Evolutionary conservation across 106 monocot genomes (phyloP).

Genomic region (Dactylorhiza incarnata): DNA sequence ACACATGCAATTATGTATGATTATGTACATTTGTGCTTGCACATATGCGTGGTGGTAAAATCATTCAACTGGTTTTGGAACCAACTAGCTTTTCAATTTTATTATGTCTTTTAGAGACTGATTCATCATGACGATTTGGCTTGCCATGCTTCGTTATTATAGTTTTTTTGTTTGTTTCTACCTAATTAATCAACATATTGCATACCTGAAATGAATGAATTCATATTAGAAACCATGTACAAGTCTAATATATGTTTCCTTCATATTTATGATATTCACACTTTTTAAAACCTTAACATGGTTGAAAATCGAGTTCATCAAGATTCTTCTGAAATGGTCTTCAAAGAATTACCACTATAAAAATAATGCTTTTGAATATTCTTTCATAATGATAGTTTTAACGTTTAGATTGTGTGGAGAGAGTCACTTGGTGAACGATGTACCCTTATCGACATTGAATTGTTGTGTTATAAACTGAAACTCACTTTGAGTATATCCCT

Average conservation of each 20-base stretch:
- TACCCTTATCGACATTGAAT: not conserved
- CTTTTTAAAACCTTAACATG: not conserved
- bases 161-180: not conserved
- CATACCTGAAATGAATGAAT: not conserved
- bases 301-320: not conserved
- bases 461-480: not conserved
- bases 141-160: not conserved
- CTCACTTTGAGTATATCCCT: not conserved
- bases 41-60: not conserved
- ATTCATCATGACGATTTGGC: not conserved
- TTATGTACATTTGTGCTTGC: not conserved
- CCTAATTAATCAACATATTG: not conserved
- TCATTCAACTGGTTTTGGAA: not conserved
- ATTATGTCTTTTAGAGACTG: not conserved
- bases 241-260: not conserved
- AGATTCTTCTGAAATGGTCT: not conserved
- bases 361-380: not conserved
- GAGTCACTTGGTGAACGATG: not conserved
- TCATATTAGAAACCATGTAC: not conserved
- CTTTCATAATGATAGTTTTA: not conserved
- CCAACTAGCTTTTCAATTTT: not conserved
- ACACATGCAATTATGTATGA: not conserved
- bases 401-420: not conserved
- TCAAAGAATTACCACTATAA: not conserved
- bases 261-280: not conserved